These are phyloP conservation scores for Aspergillus brunneoviolaceus DNA, from an alignment of 2,329 filamentous ascomycete species.

Conservation along the genomic window DNA sequence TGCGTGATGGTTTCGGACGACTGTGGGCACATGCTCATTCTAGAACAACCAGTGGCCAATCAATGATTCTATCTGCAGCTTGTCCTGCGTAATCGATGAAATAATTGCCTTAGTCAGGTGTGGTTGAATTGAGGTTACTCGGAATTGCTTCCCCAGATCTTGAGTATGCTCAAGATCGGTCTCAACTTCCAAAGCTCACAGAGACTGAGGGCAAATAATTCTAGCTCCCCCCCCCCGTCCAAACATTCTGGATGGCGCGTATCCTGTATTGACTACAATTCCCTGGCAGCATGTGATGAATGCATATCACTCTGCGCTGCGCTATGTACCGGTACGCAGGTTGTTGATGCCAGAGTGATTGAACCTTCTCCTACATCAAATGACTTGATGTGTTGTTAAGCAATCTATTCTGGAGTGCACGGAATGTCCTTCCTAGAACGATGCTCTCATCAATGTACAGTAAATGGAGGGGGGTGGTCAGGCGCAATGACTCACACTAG, in stretches of 20 bases:
- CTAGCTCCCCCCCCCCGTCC: not conserved
- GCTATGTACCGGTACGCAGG: not conserved
- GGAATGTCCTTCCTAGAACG: not conserved
- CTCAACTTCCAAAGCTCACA: not conserved
- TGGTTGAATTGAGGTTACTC: not conserved
- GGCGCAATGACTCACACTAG: slow-evolving; percentile 11
- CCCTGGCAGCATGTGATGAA: not conserved
- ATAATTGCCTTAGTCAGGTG: too few species aligned
- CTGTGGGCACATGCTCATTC: not conserved
- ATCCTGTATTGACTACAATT: not conserved
- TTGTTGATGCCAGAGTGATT: not conserved
- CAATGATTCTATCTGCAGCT: not conserved
- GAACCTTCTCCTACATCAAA: slow-evolving; percentile 1
- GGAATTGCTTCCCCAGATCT: not conserved
- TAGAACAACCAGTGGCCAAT: not conserved
- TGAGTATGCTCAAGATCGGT: not conserved
- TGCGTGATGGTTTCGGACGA: not conserved
- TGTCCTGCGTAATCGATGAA: not conserved
- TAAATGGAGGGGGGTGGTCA: not conserved
- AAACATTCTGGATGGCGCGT: not conserved
- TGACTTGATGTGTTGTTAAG: not conserved
- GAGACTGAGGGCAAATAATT: not conserved
- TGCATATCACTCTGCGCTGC: not conserved
- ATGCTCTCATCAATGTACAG: not conserved
- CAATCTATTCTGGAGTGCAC: not conserved